Base-by-base conservation (phyloP, 805 yeast genomes). In the Saccharomycopsis olivae region DNA sequence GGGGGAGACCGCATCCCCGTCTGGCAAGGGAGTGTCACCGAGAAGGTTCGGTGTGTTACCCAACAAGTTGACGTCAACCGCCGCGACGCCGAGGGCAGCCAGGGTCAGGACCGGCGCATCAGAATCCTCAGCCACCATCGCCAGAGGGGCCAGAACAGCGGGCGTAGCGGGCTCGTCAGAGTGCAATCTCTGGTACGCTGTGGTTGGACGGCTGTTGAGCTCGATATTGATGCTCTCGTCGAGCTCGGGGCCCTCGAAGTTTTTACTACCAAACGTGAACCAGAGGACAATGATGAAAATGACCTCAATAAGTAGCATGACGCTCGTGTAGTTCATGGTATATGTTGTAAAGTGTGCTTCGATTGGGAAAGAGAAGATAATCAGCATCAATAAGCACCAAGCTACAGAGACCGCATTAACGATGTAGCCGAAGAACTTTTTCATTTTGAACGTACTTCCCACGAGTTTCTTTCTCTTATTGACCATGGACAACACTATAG, bases 301-400 rank as follows among this genome's bases (percentile, higher is more conserved):
- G n/a, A 74, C 59, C 43, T 69, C 69, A 1, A 66, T 47, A 0
- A 64, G 46, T 47, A 79, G 72, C 3, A 82, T 87, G 8, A 70
- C 68, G n/a, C 75, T 57, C 0, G 94, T 86, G 50, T 65, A 65
- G 48, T 65, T 65, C 69, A 65, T 65, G 2, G 66, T 51, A 3
- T 43, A 40, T 1, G 54, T 48, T 1, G 68, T 66, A 4, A 73
- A 68, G 17, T 72, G 73, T 37, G 80, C 61, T 36, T 74, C 74
- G 1, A 86, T 79, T 1, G 89, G 89, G 54, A 78, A 60, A 47
- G 86, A 78, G n/a, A 82, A 62, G 1, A 81, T 64, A 35, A 78
- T 55, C 46, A 73, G 65, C 24, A 83, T 73, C 28, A 78, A 53
- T 3, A 68, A 29, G 13, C 80, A 65, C 81, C 87, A 81, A 9